Evolutionary conservation across 139 green algal species (phyloP).

Genomic region (Chlorella sp.): DNA sequence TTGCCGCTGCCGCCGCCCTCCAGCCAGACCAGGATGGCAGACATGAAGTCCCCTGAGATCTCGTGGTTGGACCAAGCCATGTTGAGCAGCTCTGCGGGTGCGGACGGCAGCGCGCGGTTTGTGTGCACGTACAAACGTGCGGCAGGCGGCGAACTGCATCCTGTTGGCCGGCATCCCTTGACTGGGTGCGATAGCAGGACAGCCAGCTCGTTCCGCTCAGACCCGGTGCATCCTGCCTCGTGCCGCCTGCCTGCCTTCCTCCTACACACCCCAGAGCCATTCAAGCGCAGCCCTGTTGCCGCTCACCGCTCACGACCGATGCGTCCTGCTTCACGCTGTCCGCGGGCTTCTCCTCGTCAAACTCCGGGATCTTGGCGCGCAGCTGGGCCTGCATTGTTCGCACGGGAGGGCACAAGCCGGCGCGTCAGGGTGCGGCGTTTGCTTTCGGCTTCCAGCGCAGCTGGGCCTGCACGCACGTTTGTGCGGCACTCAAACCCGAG

Average conservation of each 20-base stretch:
- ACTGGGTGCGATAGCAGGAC: too few species aligned
- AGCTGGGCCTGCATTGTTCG: too few species aligned
- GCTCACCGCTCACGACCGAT: constrained; percentile 10
- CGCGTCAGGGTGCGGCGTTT: too few species aligned
- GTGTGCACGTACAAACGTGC: too few species aligned
- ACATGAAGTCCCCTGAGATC: not conserved
- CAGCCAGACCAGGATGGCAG: not conserved
- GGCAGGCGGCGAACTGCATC: too few species aligned
- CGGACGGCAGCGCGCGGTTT: too few species aligned
- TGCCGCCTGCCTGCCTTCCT: not conserved
- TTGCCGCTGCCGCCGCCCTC: not conserved
- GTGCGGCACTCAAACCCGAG: too few species aligned
- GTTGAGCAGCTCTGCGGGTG: constrained; percentile 20
- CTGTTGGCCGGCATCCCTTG: too few species aligned
- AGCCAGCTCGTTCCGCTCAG: not conserved
- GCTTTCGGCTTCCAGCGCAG: too few species aligned
- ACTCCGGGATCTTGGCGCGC: too few species aligned
- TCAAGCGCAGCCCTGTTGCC: not conserved
- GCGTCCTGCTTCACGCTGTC: constrained; percentile 3
- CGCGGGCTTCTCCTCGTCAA: too few species aligned
- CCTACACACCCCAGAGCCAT: not conserved
- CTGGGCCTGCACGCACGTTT: not conserved
- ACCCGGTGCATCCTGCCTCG: not conserved
- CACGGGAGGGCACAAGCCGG: too few species aligned
- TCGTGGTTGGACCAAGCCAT: not conserved